Conservation (phyloP, 345 rosid species). For the Psidium guajava region DNA sequence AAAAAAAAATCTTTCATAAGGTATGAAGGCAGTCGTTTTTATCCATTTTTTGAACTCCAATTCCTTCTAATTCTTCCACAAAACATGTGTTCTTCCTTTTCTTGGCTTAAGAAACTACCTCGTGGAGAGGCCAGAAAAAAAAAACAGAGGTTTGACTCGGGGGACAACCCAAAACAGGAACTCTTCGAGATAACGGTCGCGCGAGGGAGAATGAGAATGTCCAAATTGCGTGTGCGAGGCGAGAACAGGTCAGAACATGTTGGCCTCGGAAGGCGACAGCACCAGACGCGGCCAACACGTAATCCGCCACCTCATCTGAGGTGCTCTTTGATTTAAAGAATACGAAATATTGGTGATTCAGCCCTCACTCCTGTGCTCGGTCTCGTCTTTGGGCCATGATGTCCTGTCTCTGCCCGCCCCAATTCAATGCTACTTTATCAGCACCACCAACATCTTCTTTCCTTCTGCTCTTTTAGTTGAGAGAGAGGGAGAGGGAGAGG, state of each 20-base stretch:
- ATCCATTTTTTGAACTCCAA: not conserved
- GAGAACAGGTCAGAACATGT: not conserved
- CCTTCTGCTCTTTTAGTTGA: not conserved
- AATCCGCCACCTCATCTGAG: not conserved
- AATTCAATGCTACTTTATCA: not conserved
- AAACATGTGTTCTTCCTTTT: not conserved
- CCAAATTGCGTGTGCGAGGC: not conserved
- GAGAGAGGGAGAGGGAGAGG: not conserved
- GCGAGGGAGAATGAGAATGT: not conserved
- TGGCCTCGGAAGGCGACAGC: not conserved
- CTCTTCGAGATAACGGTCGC: not conserved
- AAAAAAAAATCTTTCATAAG: not conserved
- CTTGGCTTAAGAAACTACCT: not conserved
- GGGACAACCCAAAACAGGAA: not conserved
- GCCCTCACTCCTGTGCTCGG: not conserved
- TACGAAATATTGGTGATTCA: not conserved
- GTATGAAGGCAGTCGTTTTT: not conserved
- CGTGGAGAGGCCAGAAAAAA: not conserved
- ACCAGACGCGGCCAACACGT: not conserved
- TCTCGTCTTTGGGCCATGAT: not conserved
- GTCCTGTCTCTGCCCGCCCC: not conserved
- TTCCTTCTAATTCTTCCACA: not conserved
- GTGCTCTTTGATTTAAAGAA: not conserved
- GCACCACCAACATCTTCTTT: not conserved
- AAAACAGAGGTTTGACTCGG: not conserved